Evolutionary conservation across 352 stramenopile genomes (phyloP).

Genomic region (Stephanocyclus meneghinianus): DNA sequence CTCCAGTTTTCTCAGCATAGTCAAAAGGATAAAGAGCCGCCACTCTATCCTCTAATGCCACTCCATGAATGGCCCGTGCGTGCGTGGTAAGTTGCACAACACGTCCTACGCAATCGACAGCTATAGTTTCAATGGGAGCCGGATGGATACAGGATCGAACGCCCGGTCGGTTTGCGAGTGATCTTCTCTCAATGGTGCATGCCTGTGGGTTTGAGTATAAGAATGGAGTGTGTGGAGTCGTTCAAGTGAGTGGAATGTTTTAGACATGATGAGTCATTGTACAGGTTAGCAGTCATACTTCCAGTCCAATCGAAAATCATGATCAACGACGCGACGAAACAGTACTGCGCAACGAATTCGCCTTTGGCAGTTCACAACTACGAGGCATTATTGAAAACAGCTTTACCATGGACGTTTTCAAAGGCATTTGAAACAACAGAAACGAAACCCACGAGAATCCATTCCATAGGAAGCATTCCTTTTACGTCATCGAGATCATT

Average conservation of each 20-base stretch:
- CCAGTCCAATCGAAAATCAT: too few relatives aligned
- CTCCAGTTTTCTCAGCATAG: slow-evolving; percentile 31
- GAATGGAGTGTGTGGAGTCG: neutral
- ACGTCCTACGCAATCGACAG: slow-evolving; percentile 45
- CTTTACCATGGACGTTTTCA: too few relatives aligned
- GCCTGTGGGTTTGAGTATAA: slow-evolving; percentile 11
- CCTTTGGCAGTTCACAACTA: too few relatives aligned
- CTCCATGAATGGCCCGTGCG: slow-evolving; percentile 43
- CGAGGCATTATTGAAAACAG: too few relatives aligned
- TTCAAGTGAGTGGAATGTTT: neutral
- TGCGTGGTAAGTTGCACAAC: slow-evolving; percentile 46
- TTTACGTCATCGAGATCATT: too few relatives aligned
- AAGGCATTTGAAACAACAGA: too few relatives aligned
- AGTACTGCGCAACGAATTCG: too few relatives aligned
- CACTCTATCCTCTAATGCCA: slow-evolving; percentile 46
- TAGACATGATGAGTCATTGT: neutral
- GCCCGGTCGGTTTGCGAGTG: slow-evolving; percentile 36
- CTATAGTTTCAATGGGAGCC: slow-evolving; percentile 34
- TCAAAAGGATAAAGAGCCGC: slow-evolving; percentile 53
- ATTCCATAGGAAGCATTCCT: neutral
- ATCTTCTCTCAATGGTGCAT: slow-evolving; percentile 39
- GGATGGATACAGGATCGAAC: slow-evolving; percentile 27
- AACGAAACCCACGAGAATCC: too few relatives aligned
- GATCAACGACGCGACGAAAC: too few relatives aligned
- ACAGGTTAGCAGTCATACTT: too few relatives aligned